phyloP scores from a whole-genome alignment of 1,284 basidiomycete genomes.

The Xerocomus amazonicus region DNA sequence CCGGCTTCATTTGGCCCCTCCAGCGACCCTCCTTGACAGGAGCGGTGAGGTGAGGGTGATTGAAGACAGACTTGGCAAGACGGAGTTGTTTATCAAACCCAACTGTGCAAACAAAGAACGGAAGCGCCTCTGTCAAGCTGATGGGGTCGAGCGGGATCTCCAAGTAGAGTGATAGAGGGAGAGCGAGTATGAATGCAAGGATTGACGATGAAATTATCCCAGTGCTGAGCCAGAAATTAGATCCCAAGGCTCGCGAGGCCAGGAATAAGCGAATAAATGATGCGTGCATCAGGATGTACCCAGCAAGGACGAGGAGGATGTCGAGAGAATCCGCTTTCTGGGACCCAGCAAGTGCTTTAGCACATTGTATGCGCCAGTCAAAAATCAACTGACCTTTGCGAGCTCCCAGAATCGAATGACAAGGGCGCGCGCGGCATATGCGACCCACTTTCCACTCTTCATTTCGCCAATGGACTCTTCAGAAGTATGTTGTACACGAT shows the following conservation, averaged over 20 bases:
- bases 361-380: background rate
- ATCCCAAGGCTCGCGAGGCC: constrained; percentile 83
- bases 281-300: constrained; percentile 94
- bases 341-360: constrained; percentile 8
- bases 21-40: constrained; percentile 45
- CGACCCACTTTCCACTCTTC: constrained; percentile 80
- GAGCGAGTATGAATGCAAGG: constrained; percentile 84
- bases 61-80: constrained; percentile 87
- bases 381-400: constrained; percentile 57
- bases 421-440: constrained; percentile 79
- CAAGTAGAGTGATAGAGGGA: constrained; percentile 82
- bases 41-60: constrained; percentile 71
- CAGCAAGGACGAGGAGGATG: constrained; percentile 92
- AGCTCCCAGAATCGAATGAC: constrained; percentile 85
- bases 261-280: constrained; percentile 91
- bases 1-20: constrained; percentile 62
- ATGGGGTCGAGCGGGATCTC: constrained; percentile 91
- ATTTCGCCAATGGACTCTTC: constrained; percentile 58
- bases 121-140: constrained; percentile 90
- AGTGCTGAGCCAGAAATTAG: constrained; percentile 85
- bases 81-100: constrained; percentile 98
- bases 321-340: constrained; percentile 94
- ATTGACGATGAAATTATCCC: constrained; percentile 84
- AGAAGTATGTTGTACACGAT: constrained; percentile 39
- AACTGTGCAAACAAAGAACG: constrained; percentile 96